Evolutionary conservation across 148 eudicot genomes (phyloP).

Genomic region (Rhododendron griersonianum): DNA sequence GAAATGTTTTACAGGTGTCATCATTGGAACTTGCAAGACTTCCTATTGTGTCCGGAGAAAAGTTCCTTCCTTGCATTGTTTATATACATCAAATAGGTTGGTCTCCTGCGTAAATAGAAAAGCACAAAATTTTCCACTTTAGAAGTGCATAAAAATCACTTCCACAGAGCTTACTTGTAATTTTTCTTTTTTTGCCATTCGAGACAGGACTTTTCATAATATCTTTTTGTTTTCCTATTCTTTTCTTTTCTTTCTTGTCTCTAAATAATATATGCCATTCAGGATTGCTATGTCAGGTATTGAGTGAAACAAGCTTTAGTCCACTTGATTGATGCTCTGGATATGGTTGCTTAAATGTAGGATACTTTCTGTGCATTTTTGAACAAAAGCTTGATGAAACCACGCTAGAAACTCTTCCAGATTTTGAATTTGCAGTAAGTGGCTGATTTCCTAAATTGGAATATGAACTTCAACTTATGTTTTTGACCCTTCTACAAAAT

Average conservation of each 20-base stretch:
- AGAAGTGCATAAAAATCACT: neutral
- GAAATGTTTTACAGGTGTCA: conserved; percentile 55
- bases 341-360: conserved; percentile 26
- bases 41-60: conserved; percentile 48
- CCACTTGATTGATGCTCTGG: conserved; percentile 6
- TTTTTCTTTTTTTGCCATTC: neutral
- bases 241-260: neutral
- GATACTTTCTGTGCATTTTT: conserved; percentile 81
- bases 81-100: conserved; percentile 92
- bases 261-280: neutral
- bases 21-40: conserved; percentile 83
- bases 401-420: conserved; percentile 61
- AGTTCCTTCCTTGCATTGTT: conserved; percentile 53
- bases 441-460: conserved; percentile 4
- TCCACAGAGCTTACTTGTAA: neutral
- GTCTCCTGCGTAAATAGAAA: conserved; percentile 11
- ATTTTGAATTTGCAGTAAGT: conserved; percentile 93
- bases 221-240: neutral
- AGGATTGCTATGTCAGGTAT: neutral
- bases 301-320: neutral
- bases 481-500: conserved; percentile 6
- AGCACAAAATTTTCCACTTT: neutral
- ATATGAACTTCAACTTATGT: neutral
- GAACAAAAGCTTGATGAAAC: conserved; percentile 70
- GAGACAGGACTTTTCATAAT: neutral